These are phyloP conservation scores for Phytophthora pisi DNA, from an alignment of 352 stramenopile species.

Conservation along the genomic window DNA sequence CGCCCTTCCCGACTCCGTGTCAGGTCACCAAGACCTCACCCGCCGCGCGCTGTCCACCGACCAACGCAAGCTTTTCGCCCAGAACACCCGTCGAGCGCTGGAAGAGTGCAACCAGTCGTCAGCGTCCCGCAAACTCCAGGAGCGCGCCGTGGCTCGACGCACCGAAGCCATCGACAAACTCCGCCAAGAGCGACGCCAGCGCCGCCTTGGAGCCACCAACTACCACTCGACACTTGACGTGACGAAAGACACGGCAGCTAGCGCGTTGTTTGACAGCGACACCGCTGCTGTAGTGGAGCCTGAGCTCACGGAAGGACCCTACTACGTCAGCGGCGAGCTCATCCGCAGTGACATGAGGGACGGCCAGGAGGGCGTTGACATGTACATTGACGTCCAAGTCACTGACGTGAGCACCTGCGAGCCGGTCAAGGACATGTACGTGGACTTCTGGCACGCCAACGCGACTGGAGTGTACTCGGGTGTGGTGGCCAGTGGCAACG, in stretches of 20 bases:
- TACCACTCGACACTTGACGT: constrained; percentile 18
- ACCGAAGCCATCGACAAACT: neutral
- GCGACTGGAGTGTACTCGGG: constrained; percentile 34
- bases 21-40: neutral
- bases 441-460: constrained; percentile 38
- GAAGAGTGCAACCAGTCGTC: neutral
- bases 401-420: constrained; percentile 30
- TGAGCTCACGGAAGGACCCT: constrained; percentile 33
- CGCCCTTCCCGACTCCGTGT: neutral
- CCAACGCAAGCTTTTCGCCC: neutral
- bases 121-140: neutral
- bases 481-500: constrained; percentile 29
- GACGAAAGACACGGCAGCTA: constrained; percentile 16
- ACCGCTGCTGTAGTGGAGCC: constrained; percentile 19
- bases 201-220: constrained; percentile 4
- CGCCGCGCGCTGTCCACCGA: neutral
- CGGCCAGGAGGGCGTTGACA: constrained; percentile 18
- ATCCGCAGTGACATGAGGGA: constrained; percentile 31
- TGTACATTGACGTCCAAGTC: constrained; percentile 34
- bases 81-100: neutral
- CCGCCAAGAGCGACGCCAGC: neutral
- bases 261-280: constrained; percentile 16
- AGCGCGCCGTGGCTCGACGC: neutral
- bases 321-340: constrained; percentile 32
- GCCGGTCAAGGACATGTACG: constrained; percentile 27